A percentile compares a stretch with the other conserved stretches of the same genome.
Conservation (phyloP, 306 rosid species). For the Parietaria judaica region DNA sequence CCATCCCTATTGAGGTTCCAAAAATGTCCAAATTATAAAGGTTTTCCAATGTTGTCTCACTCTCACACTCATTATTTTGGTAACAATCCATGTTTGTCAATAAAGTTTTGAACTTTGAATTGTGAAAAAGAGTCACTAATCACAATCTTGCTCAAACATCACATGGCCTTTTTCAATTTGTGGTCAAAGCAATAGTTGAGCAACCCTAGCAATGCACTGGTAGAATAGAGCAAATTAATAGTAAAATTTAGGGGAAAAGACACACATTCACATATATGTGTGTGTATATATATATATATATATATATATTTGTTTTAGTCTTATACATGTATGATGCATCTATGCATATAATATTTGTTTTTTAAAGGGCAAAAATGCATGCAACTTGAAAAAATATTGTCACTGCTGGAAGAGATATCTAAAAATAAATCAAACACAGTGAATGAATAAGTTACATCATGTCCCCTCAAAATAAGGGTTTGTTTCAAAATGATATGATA, state of each 20-base stretch:
- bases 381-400: not conserved
- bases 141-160: slow-evolving; percentile 6
- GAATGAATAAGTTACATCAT: slow-evolving; percentile 1
- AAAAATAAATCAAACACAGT: not conserved
- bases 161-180: slow-evolving; percentile 1
- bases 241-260: not conserved
- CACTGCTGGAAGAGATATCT: slow-evolving; percentile 18
- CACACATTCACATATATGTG: not conserved
- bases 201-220: not conserved
- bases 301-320: too few species aligned
- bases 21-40: slow-evolving; percentile 14
- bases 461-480: slow-evolving; percentile 34
- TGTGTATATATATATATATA: not conserved
- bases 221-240: not conserved
- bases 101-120: not conserved
- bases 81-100: not conserved
- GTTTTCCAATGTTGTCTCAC: slow-evolving; percentile 29
- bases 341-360: not conserved
- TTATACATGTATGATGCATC: not conserved
- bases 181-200: not conserved
- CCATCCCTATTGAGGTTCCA: slow-evolving; percentile 17
- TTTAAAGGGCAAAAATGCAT: not conserved
- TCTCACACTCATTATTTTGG: not conserved
- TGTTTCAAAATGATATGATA: slow-evolving; percentile 20
- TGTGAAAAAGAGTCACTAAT: not conserved